phyloP scores from a whole-genome alignment of 108 stramenopile genomes.

The Poteriospumella lacustris region DNA sequence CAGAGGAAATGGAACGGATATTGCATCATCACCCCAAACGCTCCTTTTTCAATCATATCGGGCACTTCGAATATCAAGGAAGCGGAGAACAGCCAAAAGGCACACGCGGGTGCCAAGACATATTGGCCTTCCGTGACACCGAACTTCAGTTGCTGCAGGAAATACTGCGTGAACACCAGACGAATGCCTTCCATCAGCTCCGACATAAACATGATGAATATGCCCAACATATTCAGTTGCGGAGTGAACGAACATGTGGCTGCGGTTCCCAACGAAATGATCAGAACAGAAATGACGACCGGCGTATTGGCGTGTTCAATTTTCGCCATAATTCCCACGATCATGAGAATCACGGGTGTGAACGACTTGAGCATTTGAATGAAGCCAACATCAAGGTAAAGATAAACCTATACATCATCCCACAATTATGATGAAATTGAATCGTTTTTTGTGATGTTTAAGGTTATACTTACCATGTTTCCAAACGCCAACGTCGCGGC shows the following conservation, averaged over 20 bases:
- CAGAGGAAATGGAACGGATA: constrained; percentile 4
- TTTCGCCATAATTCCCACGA: background rate
- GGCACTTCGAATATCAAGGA: constrained; percentile 30
- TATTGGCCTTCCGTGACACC: constrained; percentile 37
- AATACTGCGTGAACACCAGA: constrained; percentile 34
- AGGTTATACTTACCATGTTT: no score
- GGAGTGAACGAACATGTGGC: constrained; percentile 22
- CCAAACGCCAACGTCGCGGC: constrained; percentile 39
- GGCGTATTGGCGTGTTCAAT: background rate
- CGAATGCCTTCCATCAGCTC: constrained; percentile 32
- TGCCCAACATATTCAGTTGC: constrained; percentile 16
- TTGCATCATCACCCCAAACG: constrained; percentile 2
- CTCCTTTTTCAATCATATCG: background rate
- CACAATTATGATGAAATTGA: no score
- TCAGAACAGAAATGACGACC: background rate
- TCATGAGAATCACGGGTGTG: constrained; percentile 33
- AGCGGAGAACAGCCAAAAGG: constrained; percentile 20
- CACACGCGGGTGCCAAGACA: constrained; percentile 30
- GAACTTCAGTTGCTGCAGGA: constrained; percentile 34
- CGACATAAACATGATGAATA: constrained; percentile 28
- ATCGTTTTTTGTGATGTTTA: no score
- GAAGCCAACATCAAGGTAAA: constrained; percentile 33
- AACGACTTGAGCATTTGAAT: constrained; percentile 28
- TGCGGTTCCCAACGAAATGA: constrained; percentile 32
- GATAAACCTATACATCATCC: no score